Evolutionary conservation across 2,329 filamentous ascomycete genomes (phyloP), one percentile per base, ranked within the genome.

Genomic region (Acrocalymma vagum): DNA sequence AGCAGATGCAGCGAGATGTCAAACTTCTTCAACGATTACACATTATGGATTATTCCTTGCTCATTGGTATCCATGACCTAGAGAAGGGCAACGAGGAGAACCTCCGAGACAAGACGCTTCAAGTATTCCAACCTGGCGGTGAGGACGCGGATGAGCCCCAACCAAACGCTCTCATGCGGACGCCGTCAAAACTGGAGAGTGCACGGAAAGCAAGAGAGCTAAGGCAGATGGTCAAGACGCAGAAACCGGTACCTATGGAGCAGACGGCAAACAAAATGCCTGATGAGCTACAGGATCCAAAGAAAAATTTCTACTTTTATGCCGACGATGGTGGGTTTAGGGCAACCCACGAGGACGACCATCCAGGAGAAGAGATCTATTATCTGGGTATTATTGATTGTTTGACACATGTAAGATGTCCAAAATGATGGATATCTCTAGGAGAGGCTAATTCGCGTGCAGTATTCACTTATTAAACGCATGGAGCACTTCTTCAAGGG

Each of bases 301-400:
- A 87, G 48, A 85, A 81, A 55, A 86, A 87, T 36, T 87, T 91
- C 54, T 84, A 93, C 53, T 99, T 97, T 70, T 96, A 96, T 67
- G 84, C 86, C 43, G 93, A 97, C 55, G 93, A 97, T 63, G 94
- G 94, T 32, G 94, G 94, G 3, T 91, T 96, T 71, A 81, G 86
- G 55, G 93, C 94, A 9, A 97, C 94, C 1, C 91, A 96, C 63
- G 91, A 96, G 69, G 85, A 96, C 70, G 87, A 95, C 49, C 75
- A 77, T 11, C 84, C 88, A 2, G 92, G 87, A 2, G 90, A 96
- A 38, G 90, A 96, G 72, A 91, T 99, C 27, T 99, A 99, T 72
- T 99, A 99, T 67, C 83, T 99, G 6, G 95, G 94, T 23, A 95
- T 99, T 59, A 99, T 99, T 69, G 94, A 99, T 72, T 99, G 94